These are phyloP conservation scores for Camillea tinctor DNA, from an alignment of 2,329 filamentous ascomycete genomes.

Conservation along the genomic window DNA sequence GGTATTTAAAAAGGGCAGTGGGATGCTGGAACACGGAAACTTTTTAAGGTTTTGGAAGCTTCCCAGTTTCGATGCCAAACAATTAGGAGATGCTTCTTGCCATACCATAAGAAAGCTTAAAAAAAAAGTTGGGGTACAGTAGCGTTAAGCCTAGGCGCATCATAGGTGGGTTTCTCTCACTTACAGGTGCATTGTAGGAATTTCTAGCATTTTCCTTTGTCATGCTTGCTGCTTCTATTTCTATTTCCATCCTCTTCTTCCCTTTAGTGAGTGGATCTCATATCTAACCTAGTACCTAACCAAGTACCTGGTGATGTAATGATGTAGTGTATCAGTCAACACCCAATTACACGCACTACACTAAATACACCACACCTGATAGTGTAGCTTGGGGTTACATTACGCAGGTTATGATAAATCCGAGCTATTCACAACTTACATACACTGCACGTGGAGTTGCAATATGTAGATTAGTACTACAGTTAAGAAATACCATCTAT, in stretches of 20 bases:
- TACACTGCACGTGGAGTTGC: no score
- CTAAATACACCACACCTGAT: no score
- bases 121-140: neutral
- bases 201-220: neutral
- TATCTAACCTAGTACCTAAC: no score
- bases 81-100: neutral
- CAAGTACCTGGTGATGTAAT: no score
- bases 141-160: neutral
- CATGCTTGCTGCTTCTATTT: neutral
- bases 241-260: neutral
- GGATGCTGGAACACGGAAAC: neutral
- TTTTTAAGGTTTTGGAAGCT: neutral
- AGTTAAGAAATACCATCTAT: no score
- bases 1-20: neutral
- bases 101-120: neutral
- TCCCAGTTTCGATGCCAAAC: neutral
- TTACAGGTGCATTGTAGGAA: neutral
- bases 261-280: no score
- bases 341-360: no score
- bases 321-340: no score
- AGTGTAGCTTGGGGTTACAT: no score
- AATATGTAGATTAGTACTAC: no score
- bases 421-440: no score
- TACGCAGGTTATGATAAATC: no score
- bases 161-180: neutral